A percentile compares a stretch with the other conserved stretches of the same genome.
Evolutionary conservation across 495 filamentous ascomycete species (phyloP).

Genomic region (Aspergillus steynii): DNA sequence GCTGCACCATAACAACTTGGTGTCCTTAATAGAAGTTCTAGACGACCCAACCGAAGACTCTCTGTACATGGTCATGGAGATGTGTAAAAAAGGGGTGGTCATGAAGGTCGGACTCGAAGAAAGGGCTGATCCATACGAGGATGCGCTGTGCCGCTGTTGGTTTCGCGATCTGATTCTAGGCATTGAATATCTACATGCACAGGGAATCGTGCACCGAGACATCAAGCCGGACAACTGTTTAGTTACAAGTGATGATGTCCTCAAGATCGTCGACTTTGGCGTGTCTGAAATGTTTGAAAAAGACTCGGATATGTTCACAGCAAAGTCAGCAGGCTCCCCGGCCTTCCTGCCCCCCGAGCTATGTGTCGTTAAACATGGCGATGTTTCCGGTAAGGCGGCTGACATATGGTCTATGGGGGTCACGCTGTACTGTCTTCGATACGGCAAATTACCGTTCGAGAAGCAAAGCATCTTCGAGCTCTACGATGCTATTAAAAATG

Average conservation of each 20-base stretch:
- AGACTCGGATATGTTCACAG: conserved; percentile 82
- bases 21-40: conserved; percentile 88
- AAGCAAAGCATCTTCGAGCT: conserved; percentile 76
- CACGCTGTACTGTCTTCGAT: conserved; percentile 88
- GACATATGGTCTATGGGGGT: conserved; percentile 99
- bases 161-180: conserved; percentile 95
- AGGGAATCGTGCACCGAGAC: conserved; percentile 94
- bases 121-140: conserved; percentile 75
- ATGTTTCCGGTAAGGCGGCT: conserved; percentile 83
- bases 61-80: conserved; percentile 96
- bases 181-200: conserved; percentile 94
- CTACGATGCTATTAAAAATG: conserved; percentile 81
- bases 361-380: conserved; percentile 84
- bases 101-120: conserved; percentile 96
- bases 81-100: conserved; percentile 97
- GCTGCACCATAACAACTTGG: conserved; percentile 87
- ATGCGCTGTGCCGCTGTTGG: conserved; percentile 84
- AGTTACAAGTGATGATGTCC: conserved; percentile 82
- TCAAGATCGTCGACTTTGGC: conserved; percentile 98
- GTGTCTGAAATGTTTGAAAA: conserved; percentile 99
- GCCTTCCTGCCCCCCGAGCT: conserved; percentile 94
- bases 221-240: conserved; percentile 98
- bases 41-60: conserved; percentile 96
- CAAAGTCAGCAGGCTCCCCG: conserved; percentile 91
- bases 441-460: conserved; percentile 84